Base-by-base conservation (phyloP, 148 eudicot genomes). In the Arbutus unedo region DNA sequence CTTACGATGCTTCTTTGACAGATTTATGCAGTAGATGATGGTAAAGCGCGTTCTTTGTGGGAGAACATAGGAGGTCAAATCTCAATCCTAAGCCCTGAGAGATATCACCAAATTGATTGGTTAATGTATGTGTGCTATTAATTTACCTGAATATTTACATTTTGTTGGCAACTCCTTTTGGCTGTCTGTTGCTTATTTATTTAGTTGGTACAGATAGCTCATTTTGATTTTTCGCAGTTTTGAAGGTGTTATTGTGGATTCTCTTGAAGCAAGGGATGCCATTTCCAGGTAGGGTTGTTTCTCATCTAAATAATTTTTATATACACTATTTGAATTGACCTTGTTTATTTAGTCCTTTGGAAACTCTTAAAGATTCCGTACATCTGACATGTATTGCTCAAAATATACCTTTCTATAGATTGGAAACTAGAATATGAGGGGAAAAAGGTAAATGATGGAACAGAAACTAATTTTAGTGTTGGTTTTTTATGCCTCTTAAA, bases 221-320 rank as follows among this genome's bases (percentile, higher is more conserved):
- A 23, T 74, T 76, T 47, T 86, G 48, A 4, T 80, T 86, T 84
- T 60, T 21, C 86, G 79, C 94, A 96, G 99, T 66, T 96, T 89
- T 89, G 99, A 96, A 86, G 98, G 98, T 72, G 86, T 96, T 82
- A 82, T 96, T 86, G 98, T 86, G 49, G 88, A 91, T 81, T 96
- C 99, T 78, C 90, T 93, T 81, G 95, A 96, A 85, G 95, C 92
- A 82, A 90, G 89, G 72, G 87, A 87, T 88, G 91, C 90, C 79
- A 88, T 96, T 82, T 89, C 92, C 41, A 93, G 99, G 99, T 94
- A 92, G 44, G 77, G 4, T 57, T 54, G 21, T 41, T 68, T 55
- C 15, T 38, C 23, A 56, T 54, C 3, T 62, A 51, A 18, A 10
- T 8, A 55, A 19, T 55, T 0, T 47, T 8, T 11, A n/a, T 43